These are phyloP conservation scores for Populus deltoides DNA, from an alignment of 345 rosid species.

Conservation along the genomic window DNA sequence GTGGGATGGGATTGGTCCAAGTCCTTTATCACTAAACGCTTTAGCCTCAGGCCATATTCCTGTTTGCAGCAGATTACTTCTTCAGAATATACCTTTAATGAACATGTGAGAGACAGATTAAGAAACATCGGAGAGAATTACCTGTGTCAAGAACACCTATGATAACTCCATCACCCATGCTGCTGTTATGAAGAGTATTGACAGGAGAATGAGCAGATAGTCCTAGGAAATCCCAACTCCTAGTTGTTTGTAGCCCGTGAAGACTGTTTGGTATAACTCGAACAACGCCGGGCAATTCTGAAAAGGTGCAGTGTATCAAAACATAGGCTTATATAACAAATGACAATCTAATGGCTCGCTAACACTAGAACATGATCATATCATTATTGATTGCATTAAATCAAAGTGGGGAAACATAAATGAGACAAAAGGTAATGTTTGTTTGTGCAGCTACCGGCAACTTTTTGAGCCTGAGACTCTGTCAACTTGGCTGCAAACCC, in stretches of 20 bases:
- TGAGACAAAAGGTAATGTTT: not conserved
- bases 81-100: not conserved
- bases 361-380: not conserved
- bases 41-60: slow-evolving; percentile 46
- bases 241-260: slow-evolving; percentile 58
- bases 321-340: not conserved
- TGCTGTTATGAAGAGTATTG: slow-evolving; percentile 42
- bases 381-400: not conserved
- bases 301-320: not conserved
- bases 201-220: slow-evolving; percentile 40
- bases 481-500: slow-evolving; percentile 76
- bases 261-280: slow-evolving; percentile 48
- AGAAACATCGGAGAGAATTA: slow-evolving; percentile 10
- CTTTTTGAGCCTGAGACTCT: slow-evolving; percentile 48
- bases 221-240: slow-evolving; percentile 63
- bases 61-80: slow-evolving; percentile 5
- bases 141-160: slow-evolving; percentile 66
- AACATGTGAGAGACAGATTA: not conserved
- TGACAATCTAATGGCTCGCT: not conserved
- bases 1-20: slow-evolving; percentile 39
- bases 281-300: slow-evolving; percentile 58
- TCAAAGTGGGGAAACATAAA: not conserved
- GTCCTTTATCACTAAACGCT: slow-evolving; percentile 33
- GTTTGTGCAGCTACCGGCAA: slow-evolving; percentile 38
- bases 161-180: slow-evolving; percentile 66